Evolutionary conservation across 306 rosid genomes (phyloP).

Genomic region (Quercus parvula): DNA sequence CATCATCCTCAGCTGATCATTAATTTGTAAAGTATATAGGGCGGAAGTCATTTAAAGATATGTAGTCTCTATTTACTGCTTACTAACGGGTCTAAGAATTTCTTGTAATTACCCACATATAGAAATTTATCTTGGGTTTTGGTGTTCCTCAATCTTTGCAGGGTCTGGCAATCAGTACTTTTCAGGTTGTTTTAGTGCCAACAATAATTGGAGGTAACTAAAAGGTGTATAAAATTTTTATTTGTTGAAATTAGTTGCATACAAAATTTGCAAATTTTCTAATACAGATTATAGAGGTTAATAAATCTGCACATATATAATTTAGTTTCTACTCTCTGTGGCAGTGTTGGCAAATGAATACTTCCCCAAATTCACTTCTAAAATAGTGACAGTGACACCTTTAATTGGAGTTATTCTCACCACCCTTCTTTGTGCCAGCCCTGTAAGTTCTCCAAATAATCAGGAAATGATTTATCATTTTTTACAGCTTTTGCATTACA

Average conservation of each 20-base stretch:
- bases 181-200: constrained; percentile 96
- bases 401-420: constrained; percentile 89
- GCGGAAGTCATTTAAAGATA: neutral
- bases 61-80: neutral
- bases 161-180: constrained; percentile 89
- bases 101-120: neutral
- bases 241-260: constrained; percentile 3
- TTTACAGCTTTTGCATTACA: constrained; percentile 10
- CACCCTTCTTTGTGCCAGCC: constrained; percentile 90
- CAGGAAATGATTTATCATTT: neutral
- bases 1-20: neutral
- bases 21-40: neutral
- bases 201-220: constrained; percentile 82
- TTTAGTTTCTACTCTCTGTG: constrained; percentile 31
- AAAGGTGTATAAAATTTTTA: constrained; percentile 19
- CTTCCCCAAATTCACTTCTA: constrained; percentile 90
- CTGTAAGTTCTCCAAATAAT: constrained; percentile 48
- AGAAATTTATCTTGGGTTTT: constrained; percentile 15
- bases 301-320: constrained; percentile 5
- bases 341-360: constrained; percentile 88
- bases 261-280: neutral
- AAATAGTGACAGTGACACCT: constrained; percentile 70
- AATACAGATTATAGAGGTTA: constrained; percentile 9
- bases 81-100: neutral
- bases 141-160: constrained; percentile 33